Evolutionary conservation across 768 basidiomycete species (phyloP).

Genomic region (Amanita pallidorosea): DNA sequence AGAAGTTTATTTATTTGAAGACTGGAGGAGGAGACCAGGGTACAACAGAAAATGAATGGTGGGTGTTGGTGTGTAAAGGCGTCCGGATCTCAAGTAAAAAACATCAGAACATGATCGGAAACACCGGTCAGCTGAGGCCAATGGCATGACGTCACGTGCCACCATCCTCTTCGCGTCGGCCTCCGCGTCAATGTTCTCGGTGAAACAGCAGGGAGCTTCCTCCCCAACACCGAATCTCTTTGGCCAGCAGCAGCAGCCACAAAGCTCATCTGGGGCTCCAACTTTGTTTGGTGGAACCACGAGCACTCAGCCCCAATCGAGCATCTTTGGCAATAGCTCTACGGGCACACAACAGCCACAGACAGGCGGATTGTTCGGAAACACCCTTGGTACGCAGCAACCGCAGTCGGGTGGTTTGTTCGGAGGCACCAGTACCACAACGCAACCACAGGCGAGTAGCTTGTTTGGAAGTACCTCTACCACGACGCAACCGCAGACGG

Average conservation of each 20-base stretch:
- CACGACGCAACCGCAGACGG: background rate
- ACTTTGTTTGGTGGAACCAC: background rate
- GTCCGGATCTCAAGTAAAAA: background rate
- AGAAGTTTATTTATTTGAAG: background rate
- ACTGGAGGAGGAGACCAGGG: background rate
- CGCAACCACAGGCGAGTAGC: conserved; percentile 4
- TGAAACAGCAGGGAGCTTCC: conserved; percentile 18
- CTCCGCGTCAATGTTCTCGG: conserved; percentile 25
- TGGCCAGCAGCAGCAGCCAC: conserved; percentile 13
- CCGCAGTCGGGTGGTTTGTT: background rate
- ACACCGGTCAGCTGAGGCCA: background rate
- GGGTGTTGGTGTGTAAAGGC: background rate
- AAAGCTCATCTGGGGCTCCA: conserved; percentile 1
- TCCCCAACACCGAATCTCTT: conserved; percentile 12
- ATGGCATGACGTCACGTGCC: conserved; percentile 1
- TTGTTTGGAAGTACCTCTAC: conserved; percentile 6
- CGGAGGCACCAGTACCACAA: background rate
- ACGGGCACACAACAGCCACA: conserved; percentile 2
- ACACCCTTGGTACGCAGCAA: conserved; percentile 6
- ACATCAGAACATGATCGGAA: background rate
- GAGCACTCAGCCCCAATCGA: background rate
- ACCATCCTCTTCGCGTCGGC: background rate
- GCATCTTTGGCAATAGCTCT: background rate
- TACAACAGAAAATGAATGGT: background rate
- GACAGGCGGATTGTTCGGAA: conserved; percentile 12